Base-by-base conservation (phyloP, 2,329 filamentous ascomycete genomes). In the Botryotinia globosa region DNA sequence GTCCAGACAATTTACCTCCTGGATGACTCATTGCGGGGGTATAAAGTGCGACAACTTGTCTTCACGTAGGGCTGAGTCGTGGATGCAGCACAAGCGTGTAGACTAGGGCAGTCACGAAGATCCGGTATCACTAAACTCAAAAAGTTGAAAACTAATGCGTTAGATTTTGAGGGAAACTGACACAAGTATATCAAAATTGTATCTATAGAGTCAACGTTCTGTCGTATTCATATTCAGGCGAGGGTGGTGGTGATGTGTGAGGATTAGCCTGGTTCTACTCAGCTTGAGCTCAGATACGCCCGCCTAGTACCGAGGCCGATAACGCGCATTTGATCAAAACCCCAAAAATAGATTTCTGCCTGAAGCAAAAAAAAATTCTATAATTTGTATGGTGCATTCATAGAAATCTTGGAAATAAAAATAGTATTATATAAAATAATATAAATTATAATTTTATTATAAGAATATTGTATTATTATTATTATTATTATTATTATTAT, bases 11-110 rank as follows among this genome's bases (percentile, higher is more conserved):
- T n/a, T 42, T 34, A 12, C 44, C 48, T 37, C 39, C 39, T 18
- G 48, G n/a, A 39, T 66, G 48, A 44, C 56, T 71, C 69, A 71
- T 71, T 29, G 48, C 37, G 58, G n/a, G n/a, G 34, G 10, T 12
- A 14, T 39, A 22, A 29, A 39, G 18, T 66, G 10, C 20, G 32
- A n/a, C 20, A 32, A 22, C n/a, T 34, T 39, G 14, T 16, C 29
- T 18, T 66, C 25, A 37, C 63, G 29, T 12, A 66, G 44, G 63
- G 63, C 63, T 51, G 44, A 39, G 22, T 22, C n/a, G n/a, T 51
- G 16, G 37, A 32, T 42, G 16, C 61, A 63, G 25, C 61, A 63
- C 37, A 29, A 44, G 37, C 37, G 37, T 63, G 16, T 39, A 16
- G 61, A 63, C 34, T 56, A n/a, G 7, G 37, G 37, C 34, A 39